Base-by-base conservation (phyloP, 768 basidiomycete species). In the Boletus barrowsii region DNA sequence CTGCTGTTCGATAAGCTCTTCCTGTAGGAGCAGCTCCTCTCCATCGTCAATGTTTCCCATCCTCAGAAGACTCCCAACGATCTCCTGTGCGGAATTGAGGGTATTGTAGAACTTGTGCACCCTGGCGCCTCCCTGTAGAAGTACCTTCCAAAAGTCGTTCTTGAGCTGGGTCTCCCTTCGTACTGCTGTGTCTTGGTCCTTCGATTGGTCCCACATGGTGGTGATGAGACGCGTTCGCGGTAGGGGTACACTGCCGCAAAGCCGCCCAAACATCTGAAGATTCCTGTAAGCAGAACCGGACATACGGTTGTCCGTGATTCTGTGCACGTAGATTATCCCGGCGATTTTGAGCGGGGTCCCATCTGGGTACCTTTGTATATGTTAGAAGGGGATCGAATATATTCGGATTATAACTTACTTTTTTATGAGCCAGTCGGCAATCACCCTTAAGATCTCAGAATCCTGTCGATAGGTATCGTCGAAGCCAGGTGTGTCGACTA, bases 221-320 rank as follows among this genome's bases (percentile, higher is more conserved):
- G 75, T 76, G n/a, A 70, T 61, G 14, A 77, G 55, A 18, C 68
- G 57, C 5, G 72, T 62, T 18, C 72, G 72, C 35, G 17, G 58
- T 26, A 71, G 48, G 8, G 67, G 60, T 4, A 56, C 20, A 10
- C 61, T 32, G 5, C 75, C 76, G 39, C 76, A 77, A 17, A 77
- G 53, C 24, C 64, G 59, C 24, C 62, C 56, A 53, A 76, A 73
- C 57, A 74, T 53, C 17, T 59, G 54, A 45, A 75, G 66, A 53
- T 72, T 73, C 40, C 61, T 65, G 22, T 47, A 45, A 10, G 56
- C 53, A 15, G 70, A 66, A 14, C 70, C 73, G 10, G 63, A 56
- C 62, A 76, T 62, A 5, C 72, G 68, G 24, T 58, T 72, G 48
- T 73, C 69, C 26, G 70, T 64, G 42, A 76, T 74, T 29, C 67